Percentiles rank a stretch among this genome's conserved stretches.
phyloP scores from a whole-genome alignment of 2,329 filamentous ascomycete genomes.

The Pezizomycotina sp. region DNA sequence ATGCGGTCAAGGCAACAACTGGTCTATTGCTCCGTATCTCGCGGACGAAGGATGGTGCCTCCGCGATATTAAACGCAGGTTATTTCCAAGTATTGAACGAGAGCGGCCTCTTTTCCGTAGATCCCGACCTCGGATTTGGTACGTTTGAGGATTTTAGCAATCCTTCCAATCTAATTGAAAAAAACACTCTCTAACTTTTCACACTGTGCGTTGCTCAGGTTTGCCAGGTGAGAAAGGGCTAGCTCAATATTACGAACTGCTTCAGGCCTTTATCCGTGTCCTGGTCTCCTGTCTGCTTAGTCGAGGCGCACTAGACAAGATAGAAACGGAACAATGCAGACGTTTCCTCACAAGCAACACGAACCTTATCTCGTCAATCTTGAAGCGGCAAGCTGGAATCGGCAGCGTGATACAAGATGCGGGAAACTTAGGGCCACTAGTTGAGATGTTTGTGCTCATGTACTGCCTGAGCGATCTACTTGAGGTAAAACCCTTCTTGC shows the following conservation, averaged over 20 bases:
- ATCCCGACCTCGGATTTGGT: constrained; percentile 78
- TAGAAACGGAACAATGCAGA: constrained; percentile 54
- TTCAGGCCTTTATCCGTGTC: constrained; percentile 65
- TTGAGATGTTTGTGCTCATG: constrained; percentile 69
- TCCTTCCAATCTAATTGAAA: not conserved
- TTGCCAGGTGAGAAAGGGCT: constrained; percentile 53
- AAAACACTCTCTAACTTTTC: constrained; percentile 11
- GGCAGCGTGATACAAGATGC: constrained; percentile 38
- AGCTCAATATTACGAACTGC: constrained; percentile 65
- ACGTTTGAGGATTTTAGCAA: constrained; percentile 24
- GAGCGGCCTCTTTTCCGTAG: constrained; percentile 71
- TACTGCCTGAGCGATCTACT: constrained; percentile 71
- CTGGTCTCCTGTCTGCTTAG: constrained; percentile 67
- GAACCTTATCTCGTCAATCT: constrained; percentile 67
- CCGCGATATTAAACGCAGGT: constrained; percentile 72
- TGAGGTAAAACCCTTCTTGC: constrained; percentile 46
- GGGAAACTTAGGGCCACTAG: constrained; percentile 54
- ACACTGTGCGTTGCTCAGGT: constrained; percentile 10
- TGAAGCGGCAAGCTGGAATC: constrained; percentile 76
- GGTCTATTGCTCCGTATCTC: constrained; percentile 69
- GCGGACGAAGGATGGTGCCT: constrained; percentile 69
- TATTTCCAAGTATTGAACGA: constrained; percentile 66
- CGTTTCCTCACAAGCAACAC: constrained; percentile 70
- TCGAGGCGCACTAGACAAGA: constrained; percentile 63
- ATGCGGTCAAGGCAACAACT: constrained; percentile 56